Evolutionary conservation across 164 flowering plant species (phyloP), one percentile per base, ranked within the genome.

Genomic region (Magnolia sinica): DNA sequence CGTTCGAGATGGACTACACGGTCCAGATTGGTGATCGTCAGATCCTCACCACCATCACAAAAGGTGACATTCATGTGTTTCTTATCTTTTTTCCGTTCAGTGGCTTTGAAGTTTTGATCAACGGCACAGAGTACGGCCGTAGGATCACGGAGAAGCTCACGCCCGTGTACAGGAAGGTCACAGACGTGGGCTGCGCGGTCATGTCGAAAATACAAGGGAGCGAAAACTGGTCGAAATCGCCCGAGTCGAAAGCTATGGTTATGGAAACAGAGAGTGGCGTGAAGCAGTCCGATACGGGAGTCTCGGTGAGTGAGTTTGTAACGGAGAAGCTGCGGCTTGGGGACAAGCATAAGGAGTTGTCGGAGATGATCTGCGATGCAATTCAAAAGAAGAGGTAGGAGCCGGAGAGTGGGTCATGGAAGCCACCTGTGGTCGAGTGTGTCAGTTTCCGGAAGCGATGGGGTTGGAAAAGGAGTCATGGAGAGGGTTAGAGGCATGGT

Each of bases 311-410:
- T 83, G 75, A 86, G 76, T 77, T 86, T 50, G 70, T 83, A 66
- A 76, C 84, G 13, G 92, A 89, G 86, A 91, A 87, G 70, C 52
- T 87, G 73, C n/a, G n/a, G n/a, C 87, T 72, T 0, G 86, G 91
- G 0, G 97, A 89, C 0, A 95, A 92, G 69, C 91, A 92, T 50
- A 88, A 73, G 77, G 92, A 91, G 7, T 80, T 92, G 1, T 87
- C 95, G 2, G 88, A 92, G 75, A 84, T 85, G 11, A 91, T 93
- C 2, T 68, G 87, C 1, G 86, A 71, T 1, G 83, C 83, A 0
- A 64, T 85, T 27, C 76, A 72, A 14, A 83, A 72, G 81, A 22
- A 72, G 14, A 83, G 81, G 76, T 81, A 69, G 65, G 24, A 29
- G 8, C 23, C 9, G 37, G 77, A 68, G 72, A 31, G 37, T 31